A percentile compares a stretch with the other conserved stretches of the same genome.
phyloP scores from a whole-genome alignment of 805 yeast genomes.

The Hanseniaspora jakobsenii region DNA sequence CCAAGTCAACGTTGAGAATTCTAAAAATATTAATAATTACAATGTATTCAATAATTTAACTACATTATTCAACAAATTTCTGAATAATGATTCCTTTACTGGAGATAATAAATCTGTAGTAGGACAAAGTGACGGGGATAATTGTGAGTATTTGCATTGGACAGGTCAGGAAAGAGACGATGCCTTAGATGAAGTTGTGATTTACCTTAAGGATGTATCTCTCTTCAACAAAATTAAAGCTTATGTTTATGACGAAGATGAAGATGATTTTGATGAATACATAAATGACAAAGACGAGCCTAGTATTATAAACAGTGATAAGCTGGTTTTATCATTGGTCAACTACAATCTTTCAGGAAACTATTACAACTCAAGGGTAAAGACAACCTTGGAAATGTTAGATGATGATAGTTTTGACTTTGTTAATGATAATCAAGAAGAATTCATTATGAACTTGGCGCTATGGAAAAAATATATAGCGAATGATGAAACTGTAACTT shows the following conservation, averaged over 20 bases:
- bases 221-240: neutral
- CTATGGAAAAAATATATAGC: neutral
- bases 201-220: neutral
- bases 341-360: neutral
- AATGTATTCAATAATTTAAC: no score
- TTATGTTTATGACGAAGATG: no score
- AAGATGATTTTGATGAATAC: no score
- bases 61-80: no score
- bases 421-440: slow-evolving; percentile 9
- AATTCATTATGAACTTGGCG: neutral
- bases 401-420: slow-evolving; percentile 2
- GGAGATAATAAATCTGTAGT: no score
- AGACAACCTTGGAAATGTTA: neutral
- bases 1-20: no score
- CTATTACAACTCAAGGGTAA: neutral
- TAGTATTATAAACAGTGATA: neutral
- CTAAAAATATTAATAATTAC: no score
- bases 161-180: neutral
- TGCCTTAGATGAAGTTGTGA: neutral
- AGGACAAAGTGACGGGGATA: neutral
- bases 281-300: neutral
- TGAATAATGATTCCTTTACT: no score
- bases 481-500: neutral
- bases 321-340: neutral
- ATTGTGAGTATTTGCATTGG: neutral